Base-by-base conservation (phyloP, 768 basidiomycete species). In the Tricholoma hemisulphureum region DNA sequence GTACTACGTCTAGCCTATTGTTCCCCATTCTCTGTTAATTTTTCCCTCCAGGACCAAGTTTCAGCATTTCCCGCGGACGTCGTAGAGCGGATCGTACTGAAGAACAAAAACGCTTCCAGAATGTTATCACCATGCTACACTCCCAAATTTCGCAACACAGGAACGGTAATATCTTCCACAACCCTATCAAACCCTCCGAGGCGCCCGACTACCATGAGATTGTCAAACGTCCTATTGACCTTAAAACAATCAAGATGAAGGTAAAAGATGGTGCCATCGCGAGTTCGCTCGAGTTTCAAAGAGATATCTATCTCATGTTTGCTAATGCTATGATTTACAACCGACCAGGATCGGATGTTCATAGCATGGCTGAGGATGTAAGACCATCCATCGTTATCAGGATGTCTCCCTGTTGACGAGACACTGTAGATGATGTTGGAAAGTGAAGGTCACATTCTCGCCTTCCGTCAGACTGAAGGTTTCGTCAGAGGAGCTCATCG, bases 241-340 rank as follows among this genome's bases (percentile, higher is more conserved):
- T 98, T 55, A 96, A 95, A 72, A 95, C 91, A 0, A 91, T 98
- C 69, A 93, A 93, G 70, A 77, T 77, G n/a, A 83, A 82, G 61
- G 85, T 96, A 57, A 91, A 89, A 65, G 93, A 95, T 64, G 93
- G 93, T 0, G 60, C 82, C 2, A 93, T 97, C 48, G 76, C 82
- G 4, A 93, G 83, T 62, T 90, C 92, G 1, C 79, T 88, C 29
- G 94, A 98, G 68, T 97, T 89, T 65, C 90, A 95, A 68, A 80
- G 93, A 61, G 96, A 97, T 64, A 83, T 95, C 9, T 88, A 85
- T 67, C 78, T 97, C 60, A 96, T 98, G 89, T 96, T 97, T 71
- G 91, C 93, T 7, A 98, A 98, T 70, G 92, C 96, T 4, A 88
- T 96, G 85, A 93, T 98, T 90, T 98, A 94, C 71, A 98, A 98